phyloP scores from a whole-genome alignment of 345 rosid genomes.

The Atalantia buxifolia region DNA sequence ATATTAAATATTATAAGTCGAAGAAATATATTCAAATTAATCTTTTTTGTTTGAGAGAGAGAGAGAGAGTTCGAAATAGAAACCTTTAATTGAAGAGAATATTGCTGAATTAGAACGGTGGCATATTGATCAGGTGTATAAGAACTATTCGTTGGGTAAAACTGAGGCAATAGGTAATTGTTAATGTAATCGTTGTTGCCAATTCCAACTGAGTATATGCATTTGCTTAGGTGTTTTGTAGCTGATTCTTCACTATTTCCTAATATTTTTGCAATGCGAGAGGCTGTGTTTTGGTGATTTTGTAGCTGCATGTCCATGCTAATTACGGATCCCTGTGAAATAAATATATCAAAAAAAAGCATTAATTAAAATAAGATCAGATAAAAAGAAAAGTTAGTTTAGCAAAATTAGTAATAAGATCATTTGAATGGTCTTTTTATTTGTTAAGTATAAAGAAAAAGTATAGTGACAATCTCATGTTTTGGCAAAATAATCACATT shows the following conservation, averaged over 20 bases:
- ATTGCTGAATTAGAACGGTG: conserved; percentile 13
- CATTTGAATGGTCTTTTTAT: too few species aligned
- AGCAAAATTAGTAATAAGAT: too few species aligned
- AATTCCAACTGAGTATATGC: conserved; percentile 30
- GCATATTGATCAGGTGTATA: conserved; percentile 26
- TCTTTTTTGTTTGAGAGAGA: too few species aligned
- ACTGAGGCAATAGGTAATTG: conserved; percentile 31
- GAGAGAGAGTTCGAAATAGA: too few species aligned
- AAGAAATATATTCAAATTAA: too few species aligned
- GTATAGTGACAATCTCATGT: too few species aligned
- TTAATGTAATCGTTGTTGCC: conserved; percentile 40
- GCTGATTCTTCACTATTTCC: conserved; percentile 10
- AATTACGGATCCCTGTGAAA: conserved; percentile 38
- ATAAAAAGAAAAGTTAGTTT: too few species aligned
- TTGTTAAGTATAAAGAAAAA: too few species aligned
- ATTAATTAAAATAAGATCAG: too few species aligned
- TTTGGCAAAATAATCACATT: too few species aligned
- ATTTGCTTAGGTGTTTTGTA: conserved; percentile 17
- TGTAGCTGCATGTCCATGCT: conserved; percentile 33
- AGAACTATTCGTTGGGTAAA: conserved; percentile 13
- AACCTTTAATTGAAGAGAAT: conserved; percentile 24
- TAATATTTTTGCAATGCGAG: conserved; percentile 3
- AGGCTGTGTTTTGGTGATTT: conserved; percentile 34
- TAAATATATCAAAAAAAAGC: not conserved
- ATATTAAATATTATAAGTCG: too few species aligned